A percentile compares a stretch with the other conserved stretches of the same genome.
phyloP scores from a whole-genome alignment of 352 stramenopile species.

The Phytophthora litchii region DNA sequence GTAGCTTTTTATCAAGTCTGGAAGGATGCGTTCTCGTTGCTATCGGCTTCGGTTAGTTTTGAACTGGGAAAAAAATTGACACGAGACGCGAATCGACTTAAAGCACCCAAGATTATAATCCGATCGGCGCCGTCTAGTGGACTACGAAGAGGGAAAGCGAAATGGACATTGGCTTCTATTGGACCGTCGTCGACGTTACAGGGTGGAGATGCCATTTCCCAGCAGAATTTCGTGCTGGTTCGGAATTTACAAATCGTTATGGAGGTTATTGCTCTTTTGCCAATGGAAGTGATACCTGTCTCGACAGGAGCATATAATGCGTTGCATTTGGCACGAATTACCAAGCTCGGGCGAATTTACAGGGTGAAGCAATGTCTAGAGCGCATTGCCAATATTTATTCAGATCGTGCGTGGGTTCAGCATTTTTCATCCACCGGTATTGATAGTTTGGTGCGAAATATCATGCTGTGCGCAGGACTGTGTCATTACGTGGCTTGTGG shows the following conservation, averaged over 20 bases:
- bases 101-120: constrained; percentile 8
- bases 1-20: constrained; percentile 24
- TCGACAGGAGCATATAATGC: constrained; percentile 49
- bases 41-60: constrained; percentile 27
- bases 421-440: constrained; percentile 69
- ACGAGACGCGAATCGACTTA: constrained; percentile 29
- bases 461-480: constrained; percentile 40
- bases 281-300: constrained; percentile 59
- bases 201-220: constrained; percentile 3
- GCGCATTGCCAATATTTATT: constrained; percentile 65
- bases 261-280: constrained; percentile 57
- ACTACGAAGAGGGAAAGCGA: constrained; percentile 21
- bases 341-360: constrained; percentile 64
- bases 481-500: constrained; percentile 68
- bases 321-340: constrained; percentile 60
- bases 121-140: not conserved
- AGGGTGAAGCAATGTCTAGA: constrained; percentile 47
- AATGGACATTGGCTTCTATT: constrained; percentile 32
- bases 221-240: constrained; percentile 1
- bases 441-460: constrained; percentile 50
- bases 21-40: constrained; percentile 30
- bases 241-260: constrained; percentile 49
- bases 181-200: constrained; percentile 16
- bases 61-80: constrained; percentile 35
- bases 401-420: constrained; percentile 48